Conservation (phyloP, 2,329 filamentous ascomycete species). For the Endoconidiophora laricicola region DNA sequence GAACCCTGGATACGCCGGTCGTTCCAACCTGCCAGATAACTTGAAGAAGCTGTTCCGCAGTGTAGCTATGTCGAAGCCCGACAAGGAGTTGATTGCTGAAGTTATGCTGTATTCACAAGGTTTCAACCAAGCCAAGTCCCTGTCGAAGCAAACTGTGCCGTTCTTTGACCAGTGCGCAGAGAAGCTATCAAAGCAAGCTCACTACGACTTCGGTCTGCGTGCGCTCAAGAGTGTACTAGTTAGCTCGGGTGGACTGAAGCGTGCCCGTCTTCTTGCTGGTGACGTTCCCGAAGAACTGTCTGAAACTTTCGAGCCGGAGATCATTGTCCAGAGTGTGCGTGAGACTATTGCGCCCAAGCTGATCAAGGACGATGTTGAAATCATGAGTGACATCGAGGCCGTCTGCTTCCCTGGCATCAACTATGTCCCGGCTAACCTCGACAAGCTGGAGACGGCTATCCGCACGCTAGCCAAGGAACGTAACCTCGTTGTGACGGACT, state of each 20-base stretch:
- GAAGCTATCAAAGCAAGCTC: slow-evolving; percentile 81
- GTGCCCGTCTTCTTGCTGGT: slow-evolving; percentile 48
- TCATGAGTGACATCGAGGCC: slow-evolving; percentile 68
- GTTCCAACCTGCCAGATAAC: slow-evolving; percentile 96
- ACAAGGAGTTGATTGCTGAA: slow-evolving; percentile 98
- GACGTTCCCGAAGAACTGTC: slow-evolving; percentile 25
- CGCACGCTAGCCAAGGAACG: slow-evolving; percentile 67
- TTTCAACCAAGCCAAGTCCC: slow-evolving; percentile 85
- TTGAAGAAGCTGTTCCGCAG: slow-evolving; percentile 99
- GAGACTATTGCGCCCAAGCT: slow-evolving; percentile 98
- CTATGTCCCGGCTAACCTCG: slow-evolving; percentile 79
- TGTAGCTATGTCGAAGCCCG: slow-evolving; percentile 98
- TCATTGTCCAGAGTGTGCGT: slow-evolving; percentile 93
- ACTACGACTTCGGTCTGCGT: slow-evolving; percentile 97
- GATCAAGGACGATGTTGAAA: slow-evolving; percentile 78
- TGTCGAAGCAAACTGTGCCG: slow-evolving; percentile 90
- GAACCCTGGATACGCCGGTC: slow-evolving; percentile 97
- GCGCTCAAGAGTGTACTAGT: slow-evolving; percentile 96
- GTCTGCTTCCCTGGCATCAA: slow-evolving; percentile 83
- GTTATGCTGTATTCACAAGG: slow-evolving; percentile 99
- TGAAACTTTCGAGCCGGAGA: slow-evolving; percentile 64
- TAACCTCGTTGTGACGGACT: slow-evolving; percentile 76
- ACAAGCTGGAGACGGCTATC: slow-evolving; percentile 65
- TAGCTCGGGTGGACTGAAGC: slow-evolving; percentile 91
- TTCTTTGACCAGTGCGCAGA: slow-evolving; percentile 88